Conservation (phyloP, 1,284 basidiomycete species). For the Abortiporus biennis region DNA sequence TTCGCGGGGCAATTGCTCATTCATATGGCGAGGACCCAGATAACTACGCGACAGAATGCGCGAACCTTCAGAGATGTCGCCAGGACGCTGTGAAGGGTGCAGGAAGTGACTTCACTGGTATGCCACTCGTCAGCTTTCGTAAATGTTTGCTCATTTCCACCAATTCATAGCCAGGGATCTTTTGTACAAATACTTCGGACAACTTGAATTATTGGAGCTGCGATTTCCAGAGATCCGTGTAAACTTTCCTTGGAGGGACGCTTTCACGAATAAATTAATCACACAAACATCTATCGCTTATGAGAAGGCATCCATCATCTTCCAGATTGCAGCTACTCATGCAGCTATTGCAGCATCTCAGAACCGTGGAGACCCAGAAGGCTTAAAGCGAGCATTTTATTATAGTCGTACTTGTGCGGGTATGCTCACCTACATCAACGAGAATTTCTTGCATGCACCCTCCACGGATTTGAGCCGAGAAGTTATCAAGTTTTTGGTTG, state of each 20-base stretch:
- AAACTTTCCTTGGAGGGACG: constrained; percentile 95
- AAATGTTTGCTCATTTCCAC: neutral
- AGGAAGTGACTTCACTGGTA: constrained; percentile 89
- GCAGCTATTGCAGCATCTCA: constrained; percentile 84
- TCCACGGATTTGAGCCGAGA: constrained; percentile 95
- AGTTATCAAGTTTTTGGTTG: constrained; percentile 89
- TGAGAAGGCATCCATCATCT: constrained; percentile 97
- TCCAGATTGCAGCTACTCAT: constrained; percentile 93
- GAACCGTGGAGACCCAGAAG: constrained; percentile 85
- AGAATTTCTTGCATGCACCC: constrained; percentile 98
- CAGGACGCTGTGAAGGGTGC: constrained; percentile 95
- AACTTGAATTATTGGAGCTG: constrained; percentile 94
- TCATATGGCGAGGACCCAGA: constrained; percentile 94
- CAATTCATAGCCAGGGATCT: constrained; percentile 76
- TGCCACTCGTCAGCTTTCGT: constrained; percentile 17
- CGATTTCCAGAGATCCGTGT: constrained; percentile 96
- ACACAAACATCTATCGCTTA: constrained; percentile 96
- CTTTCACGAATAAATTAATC: constrained; percentile 90
- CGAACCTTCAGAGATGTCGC: constrained; percentile 80
- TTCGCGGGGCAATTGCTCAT: constrained; percentile 81
- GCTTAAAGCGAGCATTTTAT: constrained; percentile 92
- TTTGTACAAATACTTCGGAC: constrained; percentile 99
- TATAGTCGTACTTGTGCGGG: constrained; percentile 92
- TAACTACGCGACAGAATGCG: constrained; percentile 80
- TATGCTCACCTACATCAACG: constrained; percentile 98